These are phyloP conservation scores for Carex kokanica DNA, from an alignment of 176 grass and related monocot species.

Conservation along the genomic window DNA sequence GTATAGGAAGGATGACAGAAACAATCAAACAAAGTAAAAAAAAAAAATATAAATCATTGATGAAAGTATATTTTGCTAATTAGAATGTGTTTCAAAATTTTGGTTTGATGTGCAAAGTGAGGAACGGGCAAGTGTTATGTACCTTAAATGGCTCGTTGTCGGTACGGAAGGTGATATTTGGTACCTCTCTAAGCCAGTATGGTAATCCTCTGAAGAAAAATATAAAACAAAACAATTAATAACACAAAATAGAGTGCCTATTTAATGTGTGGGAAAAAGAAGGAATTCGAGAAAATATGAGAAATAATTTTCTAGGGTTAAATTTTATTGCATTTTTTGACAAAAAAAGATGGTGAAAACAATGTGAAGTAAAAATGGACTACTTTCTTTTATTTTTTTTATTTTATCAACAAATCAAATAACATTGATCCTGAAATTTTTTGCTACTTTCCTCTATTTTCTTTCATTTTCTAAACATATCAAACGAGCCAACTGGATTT, in stretches of 20 bases:
- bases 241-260: not conserved
- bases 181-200: slow-evolving; percentile 80
- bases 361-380: not conserved
- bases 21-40: not conserved
- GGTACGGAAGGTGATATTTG: slow-evolving; percentile 58
- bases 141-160: slow-evolving; percentile 86
- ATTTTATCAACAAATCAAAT: too few species aligned
- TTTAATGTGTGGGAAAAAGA: not conserved
- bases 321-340: not conserved
- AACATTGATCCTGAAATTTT: too few species aligned
- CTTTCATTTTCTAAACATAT: too few species aligned
- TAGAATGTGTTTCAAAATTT: not conserved
- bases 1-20: not conserved
- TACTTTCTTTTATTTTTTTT: too few species aligned
- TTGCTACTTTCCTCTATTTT: too few species aligned
- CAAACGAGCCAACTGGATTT: not conserved
- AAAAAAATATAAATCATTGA: not conserved
- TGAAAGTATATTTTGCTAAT: not conserved
- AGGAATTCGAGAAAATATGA: not conserved
- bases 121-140: not conserved
- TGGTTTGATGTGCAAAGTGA: not conserved
- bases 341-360: not conserved
- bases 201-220: slow-evolving; percentile 59
- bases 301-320: not conserved
- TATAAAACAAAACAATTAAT: not conserved